Evolutionary conservation across 2,329 filamentous ascomycete species (phyloP).

Genomic region (Phaeosphaeria sp.): DNA sequence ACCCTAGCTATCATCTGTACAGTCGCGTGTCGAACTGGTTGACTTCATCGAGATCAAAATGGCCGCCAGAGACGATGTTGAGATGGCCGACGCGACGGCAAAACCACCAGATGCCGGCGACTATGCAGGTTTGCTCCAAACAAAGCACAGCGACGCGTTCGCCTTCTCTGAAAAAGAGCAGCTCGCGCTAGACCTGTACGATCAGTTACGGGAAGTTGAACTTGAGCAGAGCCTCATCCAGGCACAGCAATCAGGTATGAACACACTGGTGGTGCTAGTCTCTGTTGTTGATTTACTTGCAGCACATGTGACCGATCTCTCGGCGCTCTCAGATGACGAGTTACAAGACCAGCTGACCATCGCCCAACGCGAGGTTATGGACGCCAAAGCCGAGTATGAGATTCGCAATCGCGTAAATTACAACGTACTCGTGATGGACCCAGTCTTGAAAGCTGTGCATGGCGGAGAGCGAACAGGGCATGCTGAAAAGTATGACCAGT

Average conservation of each 20-base stretch:
- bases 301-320: slow-evolving; percentile 37
- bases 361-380: slow-evolving; percentile 71
- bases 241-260: slow-evolving; percentile 45
- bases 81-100: slow-evolving; percentile 27
- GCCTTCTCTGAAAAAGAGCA: slow-evolving; percentile 71
- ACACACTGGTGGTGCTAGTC: slow-evolving; percentile 3
- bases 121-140: slow-evolving; percentile 49
- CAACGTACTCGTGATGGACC: slow-evolving; percentile 73
- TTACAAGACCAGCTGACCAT: slow-evolving; percentile 58
- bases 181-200: slow-evolving; percentile 72
- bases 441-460: slow-evolving; percentile 80
- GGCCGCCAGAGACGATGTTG: slow-evolving; percentile 25
- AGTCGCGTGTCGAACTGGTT: slow-evolving; percentile 9
- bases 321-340: slow-evolving; percentile 57
- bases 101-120: slow-evolving; percentile 21
- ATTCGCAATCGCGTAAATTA: slow-evolving; percentile 74
- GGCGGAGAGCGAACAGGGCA: slow-evolving; percentile 68
- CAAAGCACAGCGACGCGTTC: slow-evolving; percentile 56
- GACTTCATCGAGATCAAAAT: slow-evolving; percentile 19
- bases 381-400: slow-evolving; percentile 73
- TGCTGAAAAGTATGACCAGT: slow-evolving; percentile 68
- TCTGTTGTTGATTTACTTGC: slow-evolving; percentile 21
- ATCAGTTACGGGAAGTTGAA: slow-evolving; percentile 73
- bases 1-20: slow-evolving; percentile 26
- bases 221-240: slow-evolving; percentile 73